A percentile compares a stretch with the other conserved stretches of the same genome.
Conservation (phyloP, 345 rosid genomes). For the Stellera chamaejasme region DNA sequence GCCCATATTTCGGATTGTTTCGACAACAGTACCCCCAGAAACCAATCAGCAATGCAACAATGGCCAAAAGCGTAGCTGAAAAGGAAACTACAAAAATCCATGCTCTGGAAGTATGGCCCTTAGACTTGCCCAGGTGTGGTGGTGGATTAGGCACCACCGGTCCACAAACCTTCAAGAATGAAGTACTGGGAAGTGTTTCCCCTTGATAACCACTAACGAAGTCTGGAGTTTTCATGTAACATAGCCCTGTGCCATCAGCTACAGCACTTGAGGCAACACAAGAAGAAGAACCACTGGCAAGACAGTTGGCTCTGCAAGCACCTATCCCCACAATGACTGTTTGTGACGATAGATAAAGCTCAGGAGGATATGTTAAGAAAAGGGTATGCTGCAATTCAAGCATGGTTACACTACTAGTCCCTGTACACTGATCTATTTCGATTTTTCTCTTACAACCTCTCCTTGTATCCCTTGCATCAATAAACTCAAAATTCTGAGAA, state of each 20-base stretch:
- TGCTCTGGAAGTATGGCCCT: constrained; percentile 11
- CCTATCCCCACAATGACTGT: constrained; percentile 24
- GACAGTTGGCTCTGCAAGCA: constrained; percentile 48
- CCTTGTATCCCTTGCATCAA: constrained; percentile 36
- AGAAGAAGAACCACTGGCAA: constrained; percentile 22
- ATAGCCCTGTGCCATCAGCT: constrained; percentile 51
- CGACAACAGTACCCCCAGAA: constrained; percentile 50
- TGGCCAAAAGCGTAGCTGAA: constrained; percentile 21
- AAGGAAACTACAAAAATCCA: constrained; percentile 33
- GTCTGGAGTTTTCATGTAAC: constrained; percentile 43
- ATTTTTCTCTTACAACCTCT: constrained; percentile 51
- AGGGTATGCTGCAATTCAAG: constrained; percentile 31
- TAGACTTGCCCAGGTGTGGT: not conserved
- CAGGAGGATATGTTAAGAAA: constrained; percentile 29
- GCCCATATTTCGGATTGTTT: constrained; percentile 26
- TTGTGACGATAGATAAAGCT: constrained; percentile 13
- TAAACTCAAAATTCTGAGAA: constrained; percentile 43
- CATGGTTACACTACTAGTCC: constrained; percentile 28
- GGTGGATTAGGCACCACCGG: constrained; percentile 34
- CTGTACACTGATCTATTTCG: constrained; percentile 39
- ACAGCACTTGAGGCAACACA: constrained; percentile 47
- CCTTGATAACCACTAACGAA: constrained; percentile 50
- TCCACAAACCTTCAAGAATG: constrained; percentile 51
- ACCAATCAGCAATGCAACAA: constrained; percentile 28
- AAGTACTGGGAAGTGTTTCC: constrained; percentile 40